These are phyloP conservation scores for Fusarium buxicola DNA, from an alignment of 2,329 filamentous ascomycete species.

Conservation along the genomic window DNA sequence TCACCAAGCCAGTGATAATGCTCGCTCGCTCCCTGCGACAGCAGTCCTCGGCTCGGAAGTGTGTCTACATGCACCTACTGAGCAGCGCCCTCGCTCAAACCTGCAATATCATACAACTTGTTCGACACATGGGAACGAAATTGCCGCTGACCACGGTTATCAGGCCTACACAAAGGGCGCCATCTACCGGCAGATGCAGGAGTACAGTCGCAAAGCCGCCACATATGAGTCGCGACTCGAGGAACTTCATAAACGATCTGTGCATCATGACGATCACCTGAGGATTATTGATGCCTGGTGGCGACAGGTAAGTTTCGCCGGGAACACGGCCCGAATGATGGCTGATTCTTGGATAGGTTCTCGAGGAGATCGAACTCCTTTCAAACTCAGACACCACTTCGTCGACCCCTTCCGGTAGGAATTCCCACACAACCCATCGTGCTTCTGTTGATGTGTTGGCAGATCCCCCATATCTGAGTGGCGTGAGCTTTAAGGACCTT, in stretches of 20 bases:
- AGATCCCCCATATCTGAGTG: conserved; percentile 69
- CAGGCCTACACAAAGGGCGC: conserved; percentile 79
- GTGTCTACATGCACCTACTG: conserved; percentile 37
- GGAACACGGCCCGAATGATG: not conserved
- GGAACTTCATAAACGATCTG: conserved; percentile 80
- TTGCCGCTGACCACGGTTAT: conserved; percentile 43
- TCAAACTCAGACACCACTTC: conserved; percentile 57
- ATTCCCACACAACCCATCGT: not conserved
- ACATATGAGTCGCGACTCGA: conserved; percentile 84
- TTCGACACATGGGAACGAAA: conserved; percentile 34
- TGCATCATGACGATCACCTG: conserved; percentile 92
- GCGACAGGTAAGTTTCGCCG: conserved; percentile 75
- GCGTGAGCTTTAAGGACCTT: conserved; percentile 71
- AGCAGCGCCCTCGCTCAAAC: conserved; percentile 34
- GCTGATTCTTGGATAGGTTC: conserved; percentile 56
- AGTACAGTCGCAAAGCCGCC: conserved; percentile 92
- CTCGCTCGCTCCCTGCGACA: conserved; percentile 48
- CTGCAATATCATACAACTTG: conserved; percentile 38
- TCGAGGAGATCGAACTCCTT: conserved; percentile 74
- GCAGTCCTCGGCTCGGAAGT: conserved; percentile 47
- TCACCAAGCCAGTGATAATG: conserved; percentile 54
- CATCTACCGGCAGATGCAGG: conserved; percentile 96
- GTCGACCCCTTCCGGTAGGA: conserved; percentile 43
- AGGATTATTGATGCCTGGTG: conserved; percentile 94
- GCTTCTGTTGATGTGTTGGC: conserved; percentile 44